phyloP scores from a whole-genome alignment of 176 grass and related monocot genomes.

The Luzula sylvatica region DNA sequence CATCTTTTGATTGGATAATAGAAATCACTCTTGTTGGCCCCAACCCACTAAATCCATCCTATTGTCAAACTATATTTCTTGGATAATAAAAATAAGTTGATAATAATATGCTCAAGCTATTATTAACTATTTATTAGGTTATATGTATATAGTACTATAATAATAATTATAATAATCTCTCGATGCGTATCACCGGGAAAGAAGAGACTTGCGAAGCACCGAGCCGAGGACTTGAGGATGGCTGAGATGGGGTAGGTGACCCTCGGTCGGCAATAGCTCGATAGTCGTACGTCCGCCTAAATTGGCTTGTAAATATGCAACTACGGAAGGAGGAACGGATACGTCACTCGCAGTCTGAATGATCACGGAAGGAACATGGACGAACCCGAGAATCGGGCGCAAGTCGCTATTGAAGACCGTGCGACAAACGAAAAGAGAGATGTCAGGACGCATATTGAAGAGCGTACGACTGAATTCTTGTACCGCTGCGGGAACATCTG shows the following conservation, averaged over 20 bases:
- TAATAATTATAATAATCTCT: neutral
- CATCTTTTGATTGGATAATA: slow-evolving; percentile 1
- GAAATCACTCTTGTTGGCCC: neutral
- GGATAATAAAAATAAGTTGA: neutral
- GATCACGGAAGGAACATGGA: slow-evolving; percentile 58
- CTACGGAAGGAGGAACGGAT: slow-evolving; percentile 78
- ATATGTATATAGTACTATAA: neutral
- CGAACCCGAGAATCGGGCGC: slow-evolving; percentile 54
- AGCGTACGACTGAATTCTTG: slow-evolving; percentile 97
- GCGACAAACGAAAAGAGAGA: slow-evolving; percentile 78
- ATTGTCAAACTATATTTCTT: neutral
- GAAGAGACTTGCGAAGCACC: slow-evolving; percentile 62
- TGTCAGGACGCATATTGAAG: slow-evolving; percentile 99
- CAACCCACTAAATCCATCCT: neutral
- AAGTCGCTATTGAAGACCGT: slow-evolving; percentile 86
- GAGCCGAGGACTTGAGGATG: slow-evolving; percentile 59
- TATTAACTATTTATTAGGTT: neutral
- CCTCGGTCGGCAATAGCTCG: slow-evolving; percentile 66
- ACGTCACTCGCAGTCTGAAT: slow-evolving; percentile 86
- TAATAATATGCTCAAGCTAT: neutral
- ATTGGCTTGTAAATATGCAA: slow-evolving; percentile 51
- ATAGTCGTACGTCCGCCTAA: slow-evolving; percentile 69
- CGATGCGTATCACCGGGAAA: slow-evolving; percentile 37
- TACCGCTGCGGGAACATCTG: slow-evolving; percentile 82
- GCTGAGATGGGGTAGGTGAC: slow-evolving; percentile 93